Base-by-base conservation (phyloP, 306 rosid species). In the Cotoneaster glaucophyllus region DNA sequence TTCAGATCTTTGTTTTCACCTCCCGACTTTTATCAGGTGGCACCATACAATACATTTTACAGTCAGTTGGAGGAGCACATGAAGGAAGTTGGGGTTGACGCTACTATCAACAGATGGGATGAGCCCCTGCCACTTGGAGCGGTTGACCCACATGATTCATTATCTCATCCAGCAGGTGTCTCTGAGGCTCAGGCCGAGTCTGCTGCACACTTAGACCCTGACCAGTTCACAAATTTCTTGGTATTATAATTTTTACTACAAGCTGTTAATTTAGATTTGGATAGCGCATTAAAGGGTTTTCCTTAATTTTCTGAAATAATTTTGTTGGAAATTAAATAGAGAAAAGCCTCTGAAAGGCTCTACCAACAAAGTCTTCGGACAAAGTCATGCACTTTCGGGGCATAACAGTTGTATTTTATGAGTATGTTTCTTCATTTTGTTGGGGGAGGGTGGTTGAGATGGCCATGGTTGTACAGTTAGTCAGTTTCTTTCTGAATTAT, bases 81-180 rank as follows among this genome's bases (percentile, higher is more conserved):
- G 93, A 77, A 80, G 82, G 90, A 88, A 86, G 97, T 90, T 85
- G 99, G 97, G 58, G 81, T 96, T 71, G 85, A 84, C 59, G 90
- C 93, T 67, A 80, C 89, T 10, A 80, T 90, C 67, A 96, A 92
- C 74, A 84, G 90, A 83, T 96, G 98, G 99, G 84, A 85, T 74
- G 97, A 92, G 64, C 88, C 93, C 75, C 84, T 96, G 66, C 81
- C 97, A 71, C 83, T 96, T 45, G 90, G 99, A 69, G 74, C 87
- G 86, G 91, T 96, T 78, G 99, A 96, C 80, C 99, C 93, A 45
- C 99, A 96, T 53, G 99, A 92, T 92, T 92, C 99, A 67, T 78
- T 96, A 81, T 96, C 99, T 81, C 99, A 96, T 82, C 96, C 99
- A 39, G 97, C 98, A 9, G 99, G 99, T 84, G 97, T 89, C 48